Conservation (phyloP, 2,329 filamentous ascomycete genomes). For the Aspergillus uvarum region DNA sequence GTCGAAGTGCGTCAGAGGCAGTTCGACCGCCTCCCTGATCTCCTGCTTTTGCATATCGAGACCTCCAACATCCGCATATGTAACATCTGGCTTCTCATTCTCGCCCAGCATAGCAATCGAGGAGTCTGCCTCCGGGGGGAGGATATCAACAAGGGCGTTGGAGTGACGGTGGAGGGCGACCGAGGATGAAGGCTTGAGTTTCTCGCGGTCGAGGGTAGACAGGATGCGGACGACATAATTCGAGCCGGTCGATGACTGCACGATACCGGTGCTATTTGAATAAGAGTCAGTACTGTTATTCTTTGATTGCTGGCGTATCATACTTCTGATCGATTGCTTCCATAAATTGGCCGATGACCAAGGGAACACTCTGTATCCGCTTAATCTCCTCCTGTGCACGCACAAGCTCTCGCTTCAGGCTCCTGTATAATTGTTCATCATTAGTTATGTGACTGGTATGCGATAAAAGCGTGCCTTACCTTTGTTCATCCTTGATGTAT, state of each 20-base stretch:
- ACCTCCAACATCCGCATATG: conserved; percentile 95
- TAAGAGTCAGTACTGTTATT: conserved; percentile 11
- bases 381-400: conserved; percentile 99
- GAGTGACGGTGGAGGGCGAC: conserved; percentile 97
- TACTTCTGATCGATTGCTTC: conserved; percentile 99
- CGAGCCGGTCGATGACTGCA: conserved; percentile 95
- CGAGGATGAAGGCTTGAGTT: conserved; percentile 95
- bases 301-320: conserved; percentile 27
- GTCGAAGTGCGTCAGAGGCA: conserved; percentile 95
- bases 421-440: conserved; percentile 53
- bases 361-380: conserved; percentile 94
- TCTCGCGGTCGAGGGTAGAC: conserved; percentile 95
- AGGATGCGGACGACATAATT: conserved; percentile 99
- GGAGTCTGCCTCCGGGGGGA: conserved; percentile 97
- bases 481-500: conserved; percentile 99
- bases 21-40: conserved; percentile 94
- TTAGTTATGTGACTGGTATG: conserved; percentile 14
- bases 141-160: conserved; percentile 95
- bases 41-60: conserved; percentile 99
- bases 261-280: conserved; percentile 78
- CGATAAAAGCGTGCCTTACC: conserved; percentile 49
- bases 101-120: conserved; percentile 97
- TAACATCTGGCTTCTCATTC: conserved; percentile 97
- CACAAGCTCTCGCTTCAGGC: conserved; percentile 93
- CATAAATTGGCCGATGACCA: conserved; percentile 99